Conservation (phyloP, 2,329 filamentous ascomycete species). For the Alternaria triticina region DNA sequence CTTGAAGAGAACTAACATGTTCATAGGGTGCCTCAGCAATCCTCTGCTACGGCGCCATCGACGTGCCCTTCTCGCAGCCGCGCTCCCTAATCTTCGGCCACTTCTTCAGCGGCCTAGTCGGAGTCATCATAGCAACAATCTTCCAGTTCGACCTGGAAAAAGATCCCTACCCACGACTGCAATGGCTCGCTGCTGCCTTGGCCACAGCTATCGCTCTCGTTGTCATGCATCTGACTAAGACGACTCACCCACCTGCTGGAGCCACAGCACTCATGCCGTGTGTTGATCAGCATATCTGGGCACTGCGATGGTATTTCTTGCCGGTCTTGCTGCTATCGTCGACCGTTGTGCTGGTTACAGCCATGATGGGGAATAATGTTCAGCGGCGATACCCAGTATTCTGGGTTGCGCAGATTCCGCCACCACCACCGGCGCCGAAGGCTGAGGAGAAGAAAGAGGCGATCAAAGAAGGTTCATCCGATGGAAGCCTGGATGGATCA, state of each 20-base stretch:
- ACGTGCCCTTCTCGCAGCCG: conserved; percentile 55
- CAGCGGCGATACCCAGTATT: conserved; percentile 54
- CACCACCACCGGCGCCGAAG: conserved; percentile 24
- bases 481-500: conserved; percentile 16
- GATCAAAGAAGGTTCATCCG: conserved; percentile 14
- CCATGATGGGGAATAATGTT: conserved; percentile 54
- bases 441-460: conserved; percentile 11
- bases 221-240: conserved; percentile 56
- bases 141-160: conserved; percentile 48
- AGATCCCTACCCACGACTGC: conserved; percentile 34
- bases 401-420: conserved; percentile 52
- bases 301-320: conserved; percentile 53
- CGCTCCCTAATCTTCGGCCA: conserved; percentile 54
- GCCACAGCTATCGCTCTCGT: conserved; percentile 52
- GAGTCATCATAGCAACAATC: conserved; percentile 53
- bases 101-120: conserved; percentile 52
- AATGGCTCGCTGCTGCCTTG: conserved; percentile 54
- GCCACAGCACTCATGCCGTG: conserved; percentile 55
- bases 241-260: conserved; percentile 56
- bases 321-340: conserved; percentile 52
- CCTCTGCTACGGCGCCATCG: conserved; percentile 55
- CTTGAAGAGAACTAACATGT: background rate
- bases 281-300: conserved; percentile 47
- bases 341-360: conserved; percentile 48
- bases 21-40: conserved; percentile 53